Percentiles rank a stretch among this genome's conserved stretches.
phyloP scores from a whole-genome alignment of 2,329 filamentous ascomycete species.

The Pestalotiopsis sp. region DNA sequence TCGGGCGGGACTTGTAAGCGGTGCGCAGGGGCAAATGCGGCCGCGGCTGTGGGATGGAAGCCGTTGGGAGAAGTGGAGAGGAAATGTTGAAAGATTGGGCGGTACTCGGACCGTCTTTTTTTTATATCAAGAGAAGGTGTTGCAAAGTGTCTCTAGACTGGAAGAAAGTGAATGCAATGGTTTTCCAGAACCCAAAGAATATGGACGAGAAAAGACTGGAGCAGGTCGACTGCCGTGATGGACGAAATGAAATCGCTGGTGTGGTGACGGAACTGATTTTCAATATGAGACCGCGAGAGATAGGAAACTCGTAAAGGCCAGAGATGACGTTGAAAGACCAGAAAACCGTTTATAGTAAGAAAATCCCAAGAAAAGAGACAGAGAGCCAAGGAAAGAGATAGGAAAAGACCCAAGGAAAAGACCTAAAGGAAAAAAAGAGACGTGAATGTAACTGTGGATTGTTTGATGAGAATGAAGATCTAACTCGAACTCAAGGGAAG shows the following conservation, averaged over 20 bases:
- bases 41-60: conserved; percentile 43
- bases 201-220: conserved; percentile 11
- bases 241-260: conserved; percentile 17
- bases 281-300: conserved; percentile 20
- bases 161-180: conserved; percentile 9
- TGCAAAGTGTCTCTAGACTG: conserved; percentile 1
- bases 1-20: conserved; percentile 37
- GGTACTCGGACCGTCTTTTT: conserved; percentile 22
- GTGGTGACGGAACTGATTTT: conserved; percentile 13
- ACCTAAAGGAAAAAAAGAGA: conserved; percentile 24
- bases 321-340: conserved; percentile 24
- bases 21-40: conserved; percentile 44
- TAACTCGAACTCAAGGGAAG: conserved; percentile 10
- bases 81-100: conserved; percentile 31
- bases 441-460: conserved; percentile 19
- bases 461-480: conserved; percentile 21
- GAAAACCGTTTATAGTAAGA: conserved; percentile 21
- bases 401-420: conserved; percentile 18
- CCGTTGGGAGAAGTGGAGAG: conserved; percentile 30
- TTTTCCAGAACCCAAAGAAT: conserved; percentile 7
- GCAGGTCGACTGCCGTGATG: conserved; percentile 26
- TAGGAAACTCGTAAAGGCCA: conserved; percentile 24
- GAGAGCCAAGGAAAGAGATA: conserved; percentile 22
- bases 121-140: conserved; percentile 15
- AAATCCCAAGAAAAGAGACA: conserved; percentile 27